These are phyloP conservation scores for Sporopachydermia quercuum DNA, from an alignment of 805 yeast genomes.

Conservation along the genomic window DNA sequence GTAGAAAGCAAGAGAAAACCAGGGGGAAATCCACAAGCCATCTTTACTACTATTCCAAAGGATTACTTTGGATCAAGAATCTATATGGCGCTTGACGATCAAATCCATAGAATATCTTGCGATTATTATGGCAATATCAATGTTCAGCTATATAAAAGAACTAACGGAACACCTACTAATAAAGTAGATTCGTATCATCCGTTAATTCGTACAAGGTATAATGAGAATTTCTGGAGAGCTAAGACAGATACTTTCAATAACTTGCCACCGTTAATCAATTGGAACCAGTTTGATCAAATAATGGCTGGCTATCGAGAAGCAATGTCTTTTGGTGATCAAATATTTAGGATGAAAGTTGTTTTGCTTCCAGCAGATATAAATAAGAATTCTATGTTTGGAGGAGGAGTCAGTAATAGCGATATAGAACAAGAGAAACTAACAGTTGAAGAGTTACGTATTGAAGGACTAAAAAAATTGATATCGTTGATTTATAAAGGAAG, in stretches of 20 bases:
- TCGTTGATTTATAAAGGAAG: slow-evolving; percentile 44
- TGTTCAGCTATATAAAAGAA: slow-evolving; percentile 56
- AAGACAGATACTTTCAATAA: slow-evolving; percentile 39
- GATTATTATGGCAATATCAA: slow-evolving; percentile 59
- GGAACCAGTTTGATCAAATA: slow-evolving; percentile 86
- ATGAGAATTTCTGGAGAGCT: slow-evolving; percentile 45
- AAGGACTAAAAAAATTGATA: slow-evolving; percentile 65
- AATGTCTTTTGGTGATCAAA: slow-evolving; percentile 33
- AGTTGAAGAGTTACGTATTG: slow-evolving; percentile 83
- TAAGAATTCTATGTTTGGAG: slow-evolving; percentile 27
- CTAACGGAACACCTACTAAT: slow-evolving; percentile 18
- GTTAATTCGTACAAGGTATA: slow-evolving; percentile 65
- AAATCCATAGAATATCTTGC: slow-evolving; percentile 70
- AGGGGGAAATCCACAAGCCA: slow-evolving; percentile 35
- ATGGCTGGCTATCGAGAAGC: slow-evolving; percentile 86
- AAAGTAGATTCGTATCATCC: slow-evolving; percentile 28
- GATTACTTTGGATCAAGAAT: slow-evolving; percentile 42
- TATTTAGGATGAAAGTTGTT: slow-evolving; percentile 69
- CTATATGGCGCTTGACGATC: slow-evolving; percentile 65
- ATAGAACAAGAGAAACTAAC: slow-evolving; percentile 46
- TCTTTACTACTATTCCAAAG: slow-evolving; percentile 42
- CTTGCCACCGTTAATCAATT: slow-evolving; percentile 45
- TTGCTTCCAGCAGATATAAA: slow-evolving; percentile 68
- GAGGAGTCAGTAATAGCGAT: slow-evolving; percentile 24
- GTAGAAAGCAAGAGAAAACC: slow-evolving; percentile 50